Conservation (phyloP, 345 rosid species). For the Cardiospermum halicacabum region DNA sequence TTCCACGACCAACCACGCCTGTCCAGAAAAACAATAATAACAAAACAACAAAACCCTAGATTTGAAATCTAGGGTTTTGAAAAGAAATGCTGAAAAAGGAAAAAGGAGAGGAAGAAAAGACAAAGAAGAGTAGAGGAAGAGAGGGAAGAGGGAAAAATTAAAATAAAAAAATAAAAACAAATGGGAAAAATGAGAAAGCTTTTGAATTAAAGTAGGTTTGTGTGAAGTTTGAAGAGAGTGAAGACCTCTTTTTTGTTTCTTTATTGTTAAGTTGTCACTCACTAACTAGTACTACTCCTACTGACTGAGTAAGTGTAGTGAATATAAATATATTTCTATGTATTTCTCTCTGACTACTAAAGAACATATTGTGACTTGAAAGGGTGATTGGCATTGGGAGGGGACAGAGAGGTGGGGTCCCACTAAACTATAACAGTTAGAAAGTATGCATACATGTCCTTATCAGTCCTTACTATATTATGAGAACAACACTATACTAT, state of each 20-base stretch:
- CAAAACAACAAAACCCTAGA: slow-evolving; percentile 38
- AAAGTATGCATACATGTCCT: neutral
- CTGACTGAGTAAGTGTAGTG: neutral
- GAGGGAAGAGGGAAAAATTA: neutral
- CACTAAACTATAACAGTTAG: neutral
- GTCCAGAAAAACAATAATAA: neutral
- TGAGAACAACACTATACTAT: neutral
- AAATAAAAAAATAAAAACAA: neutral
- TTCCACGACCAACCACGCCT: slow-evolving; percentile 2
- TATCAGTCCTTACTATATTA: neutral
- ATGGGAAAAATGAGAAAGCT: slow-evolving; percentile 30
- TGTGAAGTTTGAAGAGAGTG: slow-evolving; percentile 21
- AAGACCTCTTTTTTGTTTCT: slow-evolving; percentile 17
- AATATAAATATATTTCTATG: neutral
- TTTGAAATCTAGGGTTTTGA: slow-evolving; percentile 46
- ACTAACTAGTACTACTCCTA: neutral
- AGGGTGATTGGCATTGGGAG: neutral
- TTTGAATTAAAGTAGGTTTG: slow-evolving; percentile 36
- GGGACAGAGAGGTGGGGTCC: neutral
- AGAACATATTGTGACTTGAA: neutral
- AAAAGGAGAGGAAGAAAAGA: slow-evolving; percentile 17
- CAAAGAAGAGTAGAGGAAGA: neutral
- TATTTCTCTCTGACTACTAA: neutral
- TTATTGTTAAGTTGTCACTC: slow-evolving; percentile 1
- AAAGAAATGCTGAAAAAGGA: slow-evolving; percentile 17